Evolutionary conservation across 2,329 filamentous ascomycete genomes (phyloP), one percentile per base, ranked within the genome.

Genomic region (Talaromyces atroroseus): DNA sequence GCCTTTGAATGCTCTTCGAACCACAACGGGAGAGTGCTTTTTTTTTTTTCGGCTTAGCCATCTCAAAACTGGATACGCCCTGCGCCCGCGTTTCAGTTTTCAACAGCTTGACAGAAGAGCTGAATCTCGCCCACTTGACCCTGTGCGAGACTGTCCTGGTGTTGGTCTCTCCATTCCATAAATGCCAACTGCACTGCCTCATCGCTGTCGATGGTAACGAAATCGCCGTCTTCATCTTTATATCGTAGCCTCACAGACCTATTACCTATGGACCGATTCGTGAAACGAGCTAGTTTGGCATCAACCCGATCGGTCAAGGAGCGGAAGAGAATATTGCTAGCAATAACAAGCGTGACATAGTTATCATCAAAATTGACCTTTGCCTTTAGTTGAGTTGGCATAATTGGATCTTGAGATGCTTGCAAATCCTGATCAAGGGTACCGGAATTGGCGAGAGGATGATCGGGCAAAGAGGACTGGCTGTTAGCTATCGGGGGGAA

Each of bases 161-260:
- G 81, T 63, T 85, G 87, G 67, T 96, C 91, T 34, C 89, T 85
- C 92, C 92, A 96, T 64, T 95, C 92, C 71, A 92, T 87, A 68
- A 99, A 96, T 4, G 94, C 94, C 64, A 94, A 91, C 66, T 95
- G 90, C 45, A 99, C 94, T 63, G 96, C 94, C 66, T 99, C 94
- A 66, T 99, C 94, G 59, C 88, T 92, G 70, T 94, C 88, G 54
- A 99, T 96, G 52, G 87, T 92, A 59, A 99, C 89, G 68, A 87
- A 92, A 67, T 97, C 94, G 49, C 89, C 89, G 63, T 99, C 94
- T 66, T 92, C 88, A 67, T 99, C 94, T 52, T 86, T 83, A 72
- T 97, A 99, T 60, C 91, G 89, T 56, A 99, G 78, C 74, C 91
- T 90, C 64, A 96, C 84, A 62, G 87, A 86, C 60, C 90, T 89